Base-by-base conservation (phyloP, 2,329 filamentous ascomycete species). In the Delphinella strobiligena region DNA sequence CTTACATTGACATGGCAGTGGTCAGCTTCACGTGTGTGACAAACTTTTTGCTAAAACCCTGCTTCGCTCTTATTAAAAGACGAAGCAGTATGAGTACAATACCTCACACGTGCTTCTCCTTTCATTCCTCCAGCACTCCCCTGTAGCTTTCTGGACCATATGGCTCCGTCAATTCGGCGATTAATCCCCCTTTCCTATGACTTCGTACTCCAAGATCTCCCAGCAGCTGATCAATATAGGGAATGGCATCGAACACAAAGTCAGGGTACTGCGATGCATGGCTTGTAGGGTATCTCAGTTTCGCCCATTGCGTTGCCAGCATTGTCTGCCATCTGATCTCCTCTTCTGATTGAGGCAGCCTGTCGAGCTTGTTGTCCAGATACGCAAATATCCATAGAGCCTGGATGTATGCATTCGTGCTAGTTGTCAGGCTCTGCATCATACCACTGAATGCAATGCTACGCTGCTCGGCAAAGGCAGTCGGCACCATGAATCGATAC, bases 241-340 rank as follows among this genome's bases (percentile, higher is more conserved):
- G 81, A 39, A 89, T 55, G 0, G 72, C 72, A 55, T 91, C 84
- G 51, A 89, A 88, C 14, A 83, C 77, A 47, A 87, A 78, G 54
- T 84, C 81, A 0, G 78, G 78, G 42, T 71, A 66, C 51, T 66
- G 69, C 30, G 63, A 65, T 1, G 80, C 80, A 51, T 75, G 78
- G 0, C 80, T 81, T 3, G 64, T 69, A 1, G 79, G 75, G 49
- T 82, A 82, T 18, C 82, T 68, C 71, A 78, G 80, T 47, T 69
- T 75, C 4, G 79, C 78, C 54, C 80, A 89, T 29, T 80, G 74
- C 15, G 71, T 76, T 52, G 80, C 68, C 34, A 86, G 61, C 17
- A 78, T 69, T 0, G 78, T 55, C 22, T 61, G 51, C 16, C 51
- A 36, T 9, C 45, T 43, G 9, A 78, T 50, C 7, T 67, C 62